phyloP scores from a whole-genome alignment of 352 stramenopile genomes.

The Pythium coloratum region DNA sequence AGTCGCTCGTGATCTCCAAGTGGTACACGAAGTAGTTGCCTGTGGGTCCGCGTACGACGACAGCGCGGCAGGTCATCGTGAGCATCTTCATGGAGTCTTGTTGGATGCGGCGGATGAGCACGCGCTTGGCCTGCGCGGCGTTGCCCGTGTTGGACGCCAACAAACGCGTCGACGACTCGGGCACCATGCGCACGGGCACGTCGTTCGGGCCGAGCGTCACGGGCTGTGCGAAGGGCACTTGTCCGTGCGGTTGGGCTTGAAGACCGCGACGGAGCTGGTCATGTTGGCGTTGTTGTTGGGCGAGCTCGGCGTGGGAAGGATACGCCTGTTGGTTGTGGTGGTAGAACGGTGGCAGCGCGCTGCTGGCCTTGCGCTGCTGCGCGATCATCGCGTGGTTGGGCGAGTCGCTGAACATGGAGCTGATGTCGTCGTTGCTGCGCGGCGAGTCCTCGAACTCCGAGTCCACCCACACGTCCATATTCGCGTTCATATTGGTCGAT shows the following conservation, averaged over 20 bases:
- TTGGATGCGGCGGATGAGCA: slow-evolving; percentile 71
- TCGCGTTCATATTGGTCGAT: slow-evolving; percentile 18
- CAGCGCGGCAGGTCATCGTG: slow-evolving; percentile 63
- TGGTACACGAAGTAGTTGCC: slow-evolving; percentile 86
- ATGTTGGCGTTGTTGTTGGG: slow-evolving; percentile 35
- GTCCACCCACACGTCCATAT: slow-evolving; percentile 60
- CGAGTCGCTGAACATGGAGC: slow-evolving; percentile 73
- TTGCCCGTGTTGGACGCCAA: slow-evolving; percentile 20
- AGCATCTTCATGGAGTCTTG: slow-evolving; percentile 82
- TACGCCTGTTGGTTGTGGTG: slow-evolving; percentile 37
- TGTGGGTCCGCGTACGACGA: slow-evolving; percentile 73
- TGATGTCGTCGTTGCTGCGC: slow-evolving; percentile 59
- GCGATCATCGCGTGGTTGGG: slow-evolving; percentile 44
- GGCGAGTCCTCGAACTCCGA: slow-evolving; percentile 77
- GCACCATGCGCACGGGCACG: slow-evolving; percentile 61
- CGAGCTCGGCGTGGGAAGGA: slow-evolving; percentile 18
- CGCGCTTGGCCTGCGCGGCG: slow-evolving; percentile 58
- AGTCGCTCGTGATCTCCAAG: slow-evolving; percentile 85
- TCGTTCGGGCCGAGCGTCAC: slow-evolving; percentile 4
- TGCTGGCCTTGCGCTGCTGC: slow-evolving; percentile 30
- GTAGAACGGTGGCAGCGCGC: slow-evolving; percentile 42
- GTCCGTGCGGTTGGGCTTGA: slow-evolving; percentile 36
- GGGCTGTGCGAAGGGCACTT: neutral
- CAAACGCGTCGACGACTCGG: slow-evolving; percentile 29
- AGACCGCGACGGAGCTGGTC: slow-evolving; percentile 54